Evolutionary conservation across 2,329 filamentous ascomycete species (phyloP).

Genomic region (Sclerotinia sclerotiorum): DNA sequence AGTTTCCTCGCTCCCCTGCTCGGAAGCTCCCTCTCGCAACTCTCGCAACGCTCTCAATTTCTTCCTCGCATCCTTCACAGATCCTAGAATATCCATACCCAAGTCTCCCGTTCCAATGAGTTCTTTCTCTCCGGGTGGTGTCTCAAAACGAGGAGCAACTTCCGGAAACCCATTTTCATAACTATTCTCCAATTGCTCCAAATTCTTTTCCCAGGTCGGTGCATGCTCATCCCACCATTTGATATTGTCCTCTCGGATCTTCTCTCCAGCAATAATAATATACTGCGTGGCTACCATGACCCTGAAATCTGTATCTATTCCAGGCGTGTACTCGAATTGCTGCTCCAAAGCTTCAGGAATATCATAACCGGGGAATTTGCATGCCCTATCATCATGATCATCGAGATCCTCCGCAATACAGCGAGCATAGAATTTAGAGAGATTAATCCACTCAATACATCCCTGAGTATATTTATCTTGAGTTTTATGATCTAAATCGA

Average conservation of each 20-base stretch:
- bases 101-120: background rate
- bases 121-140: background rate
- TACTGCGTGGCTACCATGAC: background rate
- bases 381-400: background rate
- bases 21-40: background rate
- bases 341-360: background rate
- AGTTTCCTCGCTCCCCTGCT: background rate
- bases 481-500: background rate
- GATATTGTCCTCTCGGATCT: background rate
- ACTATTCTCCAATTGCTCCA: background rate
- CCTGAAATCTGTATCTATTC: background rate
- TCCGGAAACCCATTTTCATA: background rate
- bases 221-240: background rate
- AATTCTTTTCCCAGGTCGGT: background rate
- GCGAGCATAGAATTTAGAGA: background rate
- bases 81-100: background rate
- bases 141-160: background rate
- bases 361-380: background rate
- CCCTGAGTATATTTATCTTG: background rate
- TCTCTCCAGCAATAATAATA: background rate
- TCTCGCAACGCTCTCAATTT: background rate
- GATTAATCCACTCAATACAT: slow-evolving; percentile 9
- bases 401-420: background rate
- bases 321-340: background rate
- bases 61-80: background rate